These are phyloP conservation scores for Phytophthora meadii DNA, from an alignment of 352 stramenopile genomes.

Conservation along the genomic window DNA sequence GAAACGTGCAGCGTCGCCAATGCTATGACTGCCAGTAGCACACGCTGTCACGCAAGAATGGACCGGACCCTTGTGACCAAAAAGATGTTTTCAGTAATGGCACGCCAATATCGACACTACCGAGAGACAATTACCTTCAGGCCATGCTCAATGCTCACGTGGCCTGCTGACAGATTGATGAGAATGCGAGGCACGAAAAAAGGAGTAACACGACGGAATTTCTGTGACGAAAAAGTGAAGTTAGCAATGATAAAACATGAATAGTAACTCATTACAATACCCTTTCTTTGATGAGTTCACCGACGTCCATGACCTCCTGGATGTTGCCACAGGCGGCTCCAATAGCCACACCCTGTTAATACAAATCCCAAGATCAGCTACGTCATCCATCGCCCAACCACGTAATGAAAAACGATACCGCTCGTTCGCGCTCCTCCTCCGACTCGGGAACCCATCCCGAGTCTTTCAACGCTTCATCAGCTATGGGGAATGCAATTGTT, in stretches of 20 bases:
- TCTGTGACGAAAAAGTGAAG: conserved; percentile 30
- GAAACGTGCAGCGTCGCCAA: conserved; percentile 93
- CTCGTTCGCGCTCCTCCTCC: conserved; percentile 62
- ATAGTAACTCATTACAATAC: conserved; percentile 39
- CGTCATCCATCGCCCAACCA: background rate
- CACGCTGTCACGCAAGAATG: conserved; percentile 96
- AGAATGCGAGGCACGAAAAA: conserved; percentile 94
- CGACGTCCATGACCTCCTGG: conserved; percentile 78
- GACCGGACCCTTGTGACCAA: conserved; percentile 88
- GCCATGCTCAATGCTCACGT: conserved; percentile 89
- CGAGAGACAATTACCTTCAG: conserved; percentile 58
- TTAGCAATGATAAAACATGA: background rate
- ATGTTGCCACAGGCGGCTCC: conserved; percentile 83
- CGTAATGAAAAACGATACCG: conserved; percentile 27
- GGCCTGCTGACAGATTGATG: conserved; percentile 91
- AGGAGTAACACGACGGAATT: conserved; percentile 85
- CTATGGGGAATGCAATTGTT: conserved; percentile 26
- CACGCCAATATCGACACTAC: background rate
- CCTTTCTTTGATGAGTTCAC: conserved; percentile 58
- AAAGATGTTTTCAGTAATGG: background rate
- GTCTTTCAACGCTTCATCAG: conserved; percentile 75
- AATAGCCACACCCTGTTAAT: conserved; percentile 78
- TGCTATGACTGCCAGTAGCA: conserved; percentile 94
- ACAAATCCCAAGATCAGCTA: background rate
- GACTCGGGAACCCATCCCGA: conserved; percentile 55